phyloP scores from a whole-genome alignment of 768 basidiomycete genomes.

The Leccinum rimulosum region DNA sequence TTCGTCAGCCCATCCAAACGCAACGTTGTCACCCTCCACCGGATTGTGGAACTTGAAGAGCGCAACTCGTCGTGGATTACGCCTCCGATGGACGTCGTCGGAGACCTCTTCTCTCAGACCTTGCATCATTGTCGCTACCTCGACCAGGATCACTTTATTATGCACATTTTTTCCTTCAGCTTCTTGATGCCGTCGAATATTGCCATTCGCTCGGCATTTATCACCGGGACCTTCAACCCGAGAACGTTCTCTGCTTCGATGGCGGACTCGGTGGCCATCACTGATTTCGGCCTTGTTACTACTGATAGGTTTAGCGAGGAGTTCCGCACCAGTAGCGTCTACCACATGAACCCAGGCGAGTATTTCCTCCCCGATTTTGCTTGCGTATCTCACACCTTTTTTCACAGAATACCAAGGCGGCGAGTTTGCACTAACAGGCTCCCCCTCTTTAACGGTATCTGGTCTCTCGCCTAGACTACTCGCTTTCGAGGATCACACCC shows the following conservation, averaged over 20 bases:
- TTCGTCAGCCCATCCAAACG: conserved; percentile 69
- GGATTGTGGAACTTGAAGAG: conserved; percentile 86
- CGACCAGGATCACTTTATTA: conserved; percentile 82
- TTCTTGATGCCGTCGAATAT: conserved; percentile 90
- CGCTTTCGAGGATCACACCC: too few species aligned
- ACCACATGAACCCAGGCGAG: conserved; percentile 94
- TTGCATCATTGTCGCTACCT: conserved; percentile 71
- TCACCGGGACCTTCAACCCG: conserved; percentile 97
- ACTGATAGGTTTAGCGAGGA: conserved; percentile 82
- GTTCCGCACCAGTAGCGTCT: conserved; percentile 95
- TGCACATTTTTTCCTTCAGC: conserved; percentile 87
- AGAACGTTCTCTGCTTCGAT: conserved; percentile 88
- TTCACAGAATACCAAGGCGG: conserved; percentile 80
- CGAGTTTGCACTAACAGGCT: conserved; percentile 54
- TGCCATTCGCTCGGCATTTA: conserved; percentile 91
- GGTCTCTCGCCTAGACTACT: conserved; percentile 69
- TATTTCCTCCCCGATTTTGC: conserved; percentile 12
- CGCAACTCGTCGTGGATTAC: conserved; percentile 88
- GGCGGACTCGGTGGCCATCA: conserved; percentile 76
- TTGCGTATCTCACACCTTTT: conserved; percentile 22
- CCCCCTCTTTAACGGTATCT: conserved; percentile 88
- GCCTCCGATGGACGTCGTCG: conserved; percentile 83
- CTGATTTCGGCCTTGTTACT: conserved; percentile 95
- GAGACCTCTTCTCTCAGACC: conserved; percentile 93
- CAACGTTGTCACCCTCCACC: conserved; percentile 87